These are phyloP conservation scores for Ophiostoma sp. DNA, from an alignment of 2,329 filamentous ascomycete species.

Conservation along the genomic window DNA sequence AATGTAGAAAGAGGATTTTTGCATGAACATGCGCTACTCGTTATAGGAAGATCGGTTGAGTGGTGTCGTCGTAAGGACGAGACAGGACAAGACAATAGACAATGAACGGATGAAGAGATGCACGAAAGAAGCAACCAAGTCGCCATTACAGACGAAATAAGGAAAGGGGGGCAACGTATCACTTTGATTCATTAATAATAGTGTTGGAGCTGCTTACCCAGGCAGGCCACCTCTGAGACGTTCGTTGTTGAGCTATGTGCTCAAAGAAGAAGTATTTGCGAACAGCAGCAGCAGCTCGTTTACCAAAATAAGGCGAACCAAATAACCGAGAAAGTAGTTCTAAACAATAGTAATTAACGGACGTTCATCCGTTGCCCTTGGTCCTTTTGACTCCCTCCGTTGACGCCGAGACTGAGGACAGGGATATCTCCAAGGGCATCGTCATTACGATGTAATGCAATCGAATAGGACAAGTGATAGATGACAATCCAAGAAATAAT, in stretches of 20 bases:
- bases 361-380: too few relatives aligned
- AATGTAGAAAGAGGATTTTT: background rate
- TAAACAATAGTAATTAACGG: too few relatives aligned
- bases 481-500: background rate
- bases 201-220: too few relatives aligned
- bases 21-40: too few relatives aligned
- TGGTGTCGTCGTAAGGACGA: background rate
- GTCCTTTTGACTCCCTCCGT: background rate
- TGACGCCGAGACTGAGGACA: background rate
- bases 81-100: background rate
- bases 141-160: too few relatives aligned
- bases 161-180: background rate
- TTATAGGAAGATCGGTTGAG: background rate
- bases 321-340: background rate
- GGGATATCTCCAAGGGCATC: conserved; percentile 2
- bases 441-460: conserved; percentile 7
- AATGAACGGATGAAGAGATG: background rate
- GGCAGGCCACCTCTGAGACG: too few relatives aligned
- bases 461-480: background rate
- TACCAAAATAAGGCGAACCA: background rate
- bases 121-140: background rate
- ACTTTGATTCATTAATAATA: background rate
- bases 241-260: too few relatives aligned
- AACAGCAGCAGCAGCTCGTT: background rate
- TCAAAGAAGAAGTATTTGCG: background rate